Evolutionary conservation across 768 basidiomycete species (phyloP), one percentile per base, ranked within the genome.

Genomic region (Tubosaeta sp.): DNA sequence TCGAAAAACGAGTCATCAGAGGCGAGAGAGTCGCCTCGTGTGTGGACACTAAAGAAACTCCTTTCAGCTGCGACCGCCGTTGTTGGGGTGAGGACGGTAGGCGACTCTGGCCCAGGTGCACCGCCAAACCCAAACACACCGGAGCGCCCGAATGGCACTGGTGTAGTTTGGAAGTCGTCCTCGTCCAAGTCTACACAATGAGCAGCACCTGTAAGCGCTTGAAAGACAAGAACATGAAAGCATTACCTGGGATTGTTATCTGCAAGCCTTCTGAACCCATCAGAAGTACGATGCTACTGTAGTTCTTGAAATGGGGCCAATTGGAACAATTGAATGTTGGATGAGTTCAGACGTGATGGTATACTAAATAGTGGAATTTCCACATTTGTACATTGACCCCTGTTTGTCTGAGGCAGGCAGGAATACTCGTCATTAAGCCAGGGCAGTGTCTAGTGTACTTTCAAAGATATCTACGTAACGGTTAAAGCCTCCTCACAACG

Each of bases 1-100:
- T 89, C 90, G 54, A 79, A 73, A 17, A 76, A 71, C 6, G 91
- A 92, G 63, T 90, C 87, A 51, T 88, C 80, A 1, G 91, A 92
- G 4, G 88, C 76, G 19, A 79, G 77, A 10, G 91, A 92, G 65
- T 91, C 88, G n/a, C 81, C 85, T 49, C 91, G 78, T 19, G 80
- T 70, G 68, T 92, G 91, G 4, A 57, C 48, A 39, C 57, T 48
- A 51, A 89, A 90, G 68, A 82, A 86, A 56, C 76, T 78, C 60
- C 78, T 74, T 48, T 87, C 84, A 13, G 71, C 68, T 2, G 66
- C 66, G 39, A 81, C 60, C 31, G 52, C 65, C 10, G 64, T 68
- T 11, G 64, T 64, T 4, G 85, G 79, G 22, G 85, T 85, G 34
- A 72, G 59, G 34, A 78, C 66, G 11, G 78, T 82, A 10, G 89